Conservation (phyloP, 2,329 filamentous ascomycete genomes). For the Whalleya microplaca region DNA sequence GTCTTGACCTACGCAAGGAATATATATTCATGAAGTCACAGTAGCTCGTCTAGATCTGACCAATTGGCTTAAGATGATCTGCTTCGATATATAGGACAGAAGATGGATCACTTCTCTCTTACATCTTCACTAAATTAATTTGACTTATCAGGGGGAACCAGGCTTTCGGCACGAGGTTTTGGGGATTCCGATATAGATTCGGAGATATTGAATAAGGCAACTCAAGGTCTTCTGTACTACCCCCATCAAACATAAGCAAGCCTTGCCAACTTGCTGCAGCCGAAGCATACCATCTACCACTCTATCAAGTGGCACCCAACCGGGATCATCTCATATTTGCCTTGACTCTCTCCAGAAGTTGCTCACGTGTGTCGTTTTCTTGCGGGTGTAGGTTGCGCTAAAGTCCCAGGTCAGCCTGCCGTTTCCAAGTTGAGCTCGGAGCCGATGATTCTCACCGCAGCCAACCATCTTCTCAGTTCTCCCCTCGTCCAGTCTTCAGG, state of each 20-base stretch:
- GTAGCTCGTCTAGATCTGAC: too few relatives aligned
- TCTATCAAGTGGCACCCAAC: neutral
- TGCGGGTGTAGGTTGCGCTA: conserved; percentile 68
- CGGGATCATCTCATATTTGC: conserved; percentile 58
- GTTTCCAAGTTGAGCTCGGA: neutral
- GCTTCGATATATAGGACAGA: too few relatives aligned
- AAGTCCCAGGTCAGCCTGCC: conserved; percentile 6
- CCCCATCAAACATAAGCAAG: neutral
- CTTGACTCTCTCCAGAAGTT: conserved; percentile 70
- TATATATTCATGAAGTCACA: too few relatives aligned
- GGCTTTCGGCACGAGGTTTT: too few relatives aligned
- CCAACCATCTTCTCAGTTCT: conserved; percentile 81
- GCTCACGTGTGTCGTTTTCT: conserved; percentile 60
- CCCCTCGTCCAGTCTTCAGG: conserved; percentile 73
- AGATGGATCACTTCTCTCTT: too few relatives aligned
- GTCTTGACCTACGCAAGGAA: too few relatives aligned
- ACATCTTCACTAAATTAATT: too few relatives aligned
- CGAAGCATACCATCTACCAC: neutral
- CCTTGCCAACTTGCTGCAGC: neutral
- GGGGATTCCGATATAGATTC: too few relatives aligned
- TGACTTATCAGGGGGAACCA: too few relatives aligned
- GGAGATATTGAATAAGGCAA: too few relatives aligned
- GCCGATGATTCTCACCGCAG: conserved; percentile 62
- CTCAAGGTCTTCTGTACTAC: too few relatives aligned
- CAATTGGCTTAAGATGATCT: too few relatives aligned